Evolutionary conservation across 2,329 filamentous ascomycete species (phyloP).

Genomic region (Rutstroemia sydowiana): DNA sequence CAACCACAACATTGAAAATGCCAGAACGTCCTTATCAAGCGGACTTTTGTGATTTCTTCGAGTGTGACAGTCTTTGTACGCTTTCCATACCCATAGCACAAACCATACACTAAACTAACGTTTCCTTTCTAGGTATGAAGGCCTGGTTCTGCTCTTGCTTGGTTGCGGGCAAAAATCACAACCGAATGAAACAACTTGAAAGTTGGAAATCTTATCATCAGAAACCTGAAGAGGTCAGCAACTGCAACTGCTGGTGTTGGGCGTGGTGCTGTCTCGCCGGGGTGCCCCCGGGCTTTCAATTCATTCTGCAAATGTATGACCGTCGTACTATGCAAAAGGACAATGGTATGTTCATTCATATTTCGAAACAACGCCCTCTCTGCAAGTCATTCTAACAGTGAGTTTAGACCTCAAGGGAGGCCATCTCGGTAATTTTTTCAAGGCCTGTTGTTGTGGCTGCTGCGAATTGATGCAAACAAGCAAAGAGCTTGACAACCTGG

Average conservation of each 20-base stretch:
- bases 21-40: too few relatives aligned
- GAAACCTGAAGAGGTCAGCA: too few relatives aligned
- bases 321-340: conserved; percentile 4
- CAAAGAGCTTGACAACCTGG: conserved; percentile 12
- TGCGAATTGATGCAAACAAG: conserved; percentile 12
- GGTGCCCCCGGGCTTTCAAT: background rate
- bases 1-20: too few relatives aligned
- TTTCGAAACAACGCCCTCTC: background rate
- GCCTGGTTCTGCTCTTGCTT: conserved; percentile 9
- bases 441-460: conserved; percentile 5
- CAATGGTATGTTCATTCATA: background rate
- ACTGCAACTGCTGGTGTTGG: conserved; percentile 4
- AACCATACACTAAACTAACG: background rate
- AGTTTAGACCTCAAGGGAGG: conserved; percentile 2
- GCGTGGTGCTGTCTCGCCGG: background rate
- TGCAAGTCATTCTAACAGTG: background rate
- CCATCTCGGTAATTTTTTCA: background rate
- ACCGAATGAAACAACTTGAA: conserved; percentile 4
- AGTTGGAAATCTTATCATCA: too few relatives aligned
- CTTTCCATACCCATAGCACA: background rate
- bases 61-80: conserved; percentile 7
- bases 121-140: background rate
- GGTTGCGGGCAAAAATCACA: conserved; percentile 8
- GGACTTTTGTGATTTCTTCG: too few relatives aligned
- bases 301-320: conserved; percentile 7